phyloP scores from a whole-genome alignment of 345 rosid genomes.

The Eucalyptus sp. region DNA sequence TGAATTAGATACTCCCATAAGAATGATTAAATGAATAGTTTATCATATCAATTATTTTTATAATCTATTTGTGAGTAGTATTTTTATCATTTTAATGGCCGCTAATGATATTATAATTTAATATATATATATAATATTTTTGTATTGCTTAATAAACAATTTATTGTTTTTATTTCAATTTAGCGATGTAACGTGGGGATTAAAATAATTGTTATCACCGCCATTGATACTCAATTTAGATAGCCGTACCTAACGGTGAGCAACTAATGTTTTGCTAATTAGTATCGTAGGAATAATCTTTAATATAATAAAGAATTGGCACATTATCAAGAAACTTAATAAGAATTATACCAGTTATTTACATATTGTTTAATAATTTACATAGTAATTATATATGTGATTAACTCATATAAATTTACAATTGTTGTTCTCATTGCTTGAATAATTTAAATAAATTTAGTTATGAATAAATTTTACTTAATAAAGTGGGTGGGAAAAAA shows the following conservation, averaged over 20 bases:
- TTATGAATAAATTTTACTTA: background rate
- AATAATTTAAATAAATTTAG: background rate
- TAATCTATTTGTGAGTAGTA: background rate
- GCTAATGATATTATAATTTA: no score
- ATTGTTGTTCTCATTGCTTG: background rate
- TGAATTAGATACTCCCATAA: background rate
- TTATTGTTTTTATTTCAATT: background rate
- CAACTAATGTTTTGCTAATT: background rate
- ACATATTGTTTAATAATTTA: background rate
- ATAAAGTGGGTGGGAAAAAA: background rate
- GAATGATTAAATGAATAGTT: no score
- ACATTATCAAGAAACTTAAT: background rate
- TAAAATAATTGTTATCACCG: background rate
- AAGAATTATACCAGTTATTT: background rate
- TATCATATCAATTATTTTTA: background rate
- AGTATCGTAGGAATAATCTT: background rate
- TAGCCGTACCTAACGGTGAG: rapidly evolving
- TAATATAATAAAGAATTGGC: background rate
- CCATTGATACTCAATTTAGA: background rate
- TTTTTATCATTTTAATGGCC: no score
- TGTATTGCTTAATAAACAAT: background rate
- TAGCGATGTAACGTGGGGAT: rapidly evolving
- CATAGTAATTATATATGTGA: background rate
- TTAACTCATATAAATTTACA: background rate
- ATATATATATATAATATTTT: no score